Base-by-base conservation (phyloP, 768 basidiomycete species). In the Chiua virens region DNA sequence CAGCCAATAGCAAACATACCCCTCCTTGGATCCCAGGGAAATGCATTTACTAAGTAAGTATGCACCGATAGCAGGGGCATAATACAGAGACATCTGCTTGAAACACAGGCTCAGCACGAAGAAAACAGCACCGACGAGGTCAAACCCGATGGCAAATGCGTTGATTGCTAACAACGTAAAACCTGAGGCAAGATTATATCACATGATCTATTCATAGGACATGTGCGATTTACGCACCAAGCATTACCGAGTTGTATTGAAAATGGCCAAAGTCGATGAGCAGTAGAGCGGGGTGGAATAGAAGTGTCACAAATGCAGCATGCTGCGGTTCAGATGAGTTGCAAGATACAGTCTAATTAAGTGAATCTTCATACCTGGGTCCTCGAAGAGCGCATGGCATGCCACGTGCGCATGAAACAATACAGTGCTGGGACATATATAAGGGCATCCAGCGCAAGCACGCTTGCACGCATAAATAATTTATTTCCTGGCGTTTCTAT, bases 61-160 rank as follows among this genome's bases (percentile, higher is more conserved):
- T 0, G 87, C 82, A 34, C 92, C 94, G n/a, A 98, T 80, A 1
- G 88, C 93, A 2, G 94, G 92, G 0, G 91, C 87, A 64, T 94
- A 98, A 65, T 97, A 96, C 23, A 97, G 73, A 3, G 91, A 87
- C 94, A 98, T 97, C 64, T 98, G 95, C 69, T 97, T 97, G 77
- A 96, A 95, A 4, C 87, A 81, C 18, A 98, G 78, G 56, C 89
- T 88, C n/a, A 85, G 72, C 6, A 92, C 87, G 58, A 98, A 96
- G 50, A 75, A 82, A 15, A 90, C 64, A 5, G 92, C 89, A 6
- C 89, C 96, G 1, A 85, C 55, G 3, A 88, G 67, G 64, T 98
- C 95, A 18, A 78, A 75, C 3, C 81, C 87, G 3, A 62, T 66
- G 2, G 85, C 81, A 39, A 96, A 89, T 57, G 80, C 81, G 56